These are phyloP conservation scores for Fraxinus angustifolia DNA, from an alignment of 305 asterid species.

Conservation along the genomic window DNA sequence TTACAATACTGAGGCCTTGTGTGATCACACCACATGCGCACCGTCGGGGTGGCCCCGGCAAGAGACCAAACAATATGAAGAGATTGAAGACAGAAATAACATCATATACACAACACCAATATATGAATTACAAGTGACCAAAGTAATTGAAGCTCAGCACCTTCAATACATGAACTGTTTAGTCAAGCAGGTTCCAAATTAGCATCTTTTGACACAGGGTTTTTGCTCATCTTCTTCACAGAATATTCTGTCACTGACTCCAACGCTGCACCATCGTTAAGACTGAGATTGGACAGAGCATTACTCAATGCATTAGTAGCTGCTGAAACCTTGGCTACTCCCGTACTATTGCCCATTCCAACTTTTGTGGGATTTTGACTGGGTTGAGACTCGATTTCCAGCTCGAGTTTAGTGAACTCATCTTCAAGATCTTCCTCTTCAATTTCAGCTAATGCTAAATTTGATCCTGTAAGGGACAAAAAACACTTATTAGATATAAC, in stretches of 20 bases:
- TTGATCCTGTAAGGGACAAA: constrained; percentile 36
- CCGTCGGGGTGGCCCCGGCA: too few species aligned
- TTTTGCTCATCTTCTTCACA: constrained; percentile 16
- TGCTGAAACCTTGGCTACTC: constrained; percentile 28
- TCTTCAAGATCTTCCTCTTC: constrained; percentile 70
- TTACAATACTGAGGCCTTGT: too few species aligned
- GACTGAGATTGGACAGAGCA: constrained; percentile 48
- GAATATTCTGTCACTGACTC: constrained; percentile 20
- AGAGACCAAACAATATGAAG: background rate
- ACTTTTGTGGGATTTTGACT: constrained; percentile 18
- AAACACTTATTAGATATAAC: constrained; percentile 6
- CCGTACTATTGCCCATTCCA: constrained; percentile 13
- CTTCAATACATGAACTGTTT: background rate
- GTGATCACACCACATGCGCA: too few species aligned
- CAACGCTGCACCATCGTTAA: constrained; percentile 31
- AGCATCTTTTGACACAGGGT: constrained; percentile 21
- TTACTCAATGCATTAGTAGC: constrained; percentile 43
- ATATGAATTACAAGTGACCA: background rate
- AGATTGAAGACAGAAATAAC: background rate
- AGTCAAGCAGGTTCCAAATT: constrained; percentile 42
- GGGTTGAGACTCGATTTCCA: constrained; percentile 34
- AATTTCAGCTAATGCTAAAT: constrained; percentile 32
- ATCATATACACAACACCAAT: background rate
- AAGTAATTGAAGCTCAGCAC: background rate
- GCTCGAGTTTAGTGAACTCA: constrained; percentile 57